Percentiles rank a stretch among this genome's conserved stretches.
phyloP scores from a whole-genome alignment of 176 grass and related monocot genomes.

The Triticum turgidum region DNA sequence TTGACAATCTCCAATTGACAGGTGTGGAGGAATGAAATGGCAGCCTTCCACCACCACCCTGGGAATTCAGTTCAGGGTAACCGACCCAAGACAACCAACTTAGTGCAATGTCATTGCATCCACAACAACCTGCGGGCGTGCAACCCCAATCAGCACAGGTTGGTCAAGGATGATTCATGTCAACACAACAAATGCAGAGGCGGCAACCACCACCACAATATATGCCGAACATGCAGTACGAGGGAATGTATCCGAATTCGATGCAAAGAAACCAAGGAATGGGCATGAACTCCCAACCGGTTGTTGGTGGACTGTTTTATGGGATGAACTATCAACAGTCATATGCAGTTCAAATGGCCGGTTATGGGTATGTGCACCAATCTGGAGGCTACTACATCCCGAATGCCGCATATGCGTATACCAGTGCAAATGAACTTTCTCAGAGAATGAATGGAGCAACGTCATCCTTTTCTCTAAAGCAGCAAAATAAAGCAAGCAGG shows the following conservation, averaged over 20 bases:
- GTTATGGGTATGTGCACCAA: conserved; percentile 49
- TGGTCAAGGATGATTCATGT: conserved; percentile 29
- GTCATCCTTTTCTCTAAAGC: conserved; percentile 9
- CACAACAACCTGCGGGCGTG: too few species aligned
- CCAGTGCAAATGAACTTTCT: conserved; percentile 63
- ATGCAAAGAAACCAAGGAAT: conserved; percentile 50
- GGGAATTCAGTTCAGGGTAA: conserved; percentile 49
- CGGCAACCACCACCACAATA: conserved; percentile 30
- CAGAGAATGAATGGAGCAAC: conserved; percentile 62
- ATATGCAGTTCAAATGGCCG: conserved; percentile 57
- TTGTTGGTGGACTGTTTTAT: conserved; percentile 27
- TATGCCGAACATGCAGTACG: conserved; percentile 5
- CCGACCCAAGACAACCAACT: conserved; percentile 5
- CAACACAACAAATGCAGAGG: conserved; percentile 30
- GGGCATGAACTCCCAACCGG: conserved; percentile 43
- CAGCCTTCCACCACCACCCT: conserved; percentile 55
- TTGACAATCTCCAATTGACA: conserved; percentile 26
- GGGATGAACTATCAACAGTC: conserved; percentile 49
- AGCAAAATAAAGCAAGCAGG: conserved; percentile 49
- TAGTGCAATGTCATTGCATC: too few species aligned
- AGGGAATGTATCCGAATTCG: conserved; percentile 4
- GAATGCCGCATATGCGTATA: conserved; percentile 44
- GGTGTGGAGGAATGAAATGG: conserved; percentile 44
- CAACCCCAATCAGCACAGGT: conserved; percentile 1
- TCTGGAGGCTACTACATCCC: conserved; percentile 48